A percentile compares a stretch with the other conserved stretches of the same genome.
Evolutionary conservation across 2,329 filamentous ascomycete species (phyloP).

Genomic region (Penicillium digitatum): DNA sequence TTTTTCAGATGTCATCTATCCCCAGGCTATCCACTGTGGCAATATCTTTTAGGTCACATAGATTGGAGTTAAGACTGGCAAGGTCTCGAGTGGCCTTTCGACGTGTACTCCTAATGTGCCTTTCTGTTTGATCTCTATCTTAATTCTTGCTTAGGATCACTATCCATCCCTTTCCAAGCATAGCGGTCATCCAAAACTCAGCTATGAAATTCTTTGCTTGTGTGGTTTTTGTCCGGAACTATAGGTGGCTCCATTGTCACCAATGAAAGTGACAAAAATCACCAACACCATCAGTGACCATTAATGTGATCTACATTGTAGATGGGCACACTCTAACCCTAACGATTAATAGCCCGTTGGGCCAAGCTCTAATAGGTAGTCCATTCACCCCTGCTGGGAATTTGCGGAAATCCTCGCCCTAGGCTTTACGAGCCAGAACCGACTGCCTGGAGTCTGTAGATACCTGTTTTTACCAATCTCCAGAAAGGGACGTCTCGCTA

Average conservation of each 20-base stretch:
- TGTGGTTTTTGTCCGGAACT: constrained; percentile 36
- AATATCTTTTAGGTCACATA: background rate
- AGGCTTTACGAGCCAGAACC: constrained; percentile 42
- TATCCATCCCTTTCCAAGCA: background rate
- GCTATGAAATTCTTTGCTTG: constrained; percentile 6
- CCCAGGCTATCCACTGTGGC: background rate
- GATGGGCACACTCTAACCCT: constrained; percentile 32
- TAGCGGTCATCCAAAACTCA: background rate
- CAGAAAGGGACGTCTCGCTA: constrained; percentile 40
- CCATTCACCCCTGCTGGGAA: constrained; percentile 45
- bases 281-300: constrained; percentile 32
- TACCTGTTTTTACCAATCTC: constrained; percentile 50
- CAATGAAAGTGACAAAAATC: background rate
- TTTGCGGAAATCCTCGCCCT: constrained; percentile 47
- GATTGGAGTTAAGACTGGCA: background rate
- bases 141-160: background rate
- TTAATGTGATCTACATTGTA: constrained; percentile 50
- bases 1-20: background rate
- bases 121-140: too few species aligned
- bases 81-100: constrained; percentile 12
- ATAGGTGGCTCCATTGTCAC: background rate
- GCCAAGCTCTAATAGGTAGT: constrained; percentile 46
- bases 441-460: constrained; percentile 43
- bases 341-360: constrained; percentile 44
- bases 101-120: background rate